These are phyloP conservation scores for Boletus rex-veris DNA, from an alignment of 768 basidiomycete genomes.

Conservation along the genomic window DNA sequence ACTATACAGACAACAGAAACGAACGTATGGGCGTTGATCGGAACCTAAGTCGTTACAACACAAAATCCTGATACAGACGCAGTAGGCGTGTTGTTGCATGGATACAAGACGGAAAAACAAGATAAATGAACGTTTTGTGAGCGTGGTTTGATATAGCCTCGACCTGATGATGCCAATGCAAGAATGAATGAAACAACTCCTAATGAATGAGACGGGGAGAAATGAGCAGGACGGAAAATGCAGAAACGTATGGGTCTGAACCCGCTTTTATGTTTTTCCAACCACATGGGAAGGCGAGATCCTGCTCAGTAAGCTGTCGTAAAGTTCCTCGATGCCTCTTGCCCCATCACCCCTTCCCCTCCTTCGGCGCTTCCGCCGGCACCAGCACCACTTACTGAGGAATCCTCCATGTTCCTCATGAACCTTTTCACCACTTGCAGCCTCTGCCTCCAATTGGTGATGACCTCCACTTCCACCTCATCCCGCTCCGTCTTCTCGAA, in stretches of 20 bases:
- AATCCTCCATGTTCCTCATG: constrained; percentile 25
- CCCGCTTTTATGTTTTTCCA: constrained; percentile 3
- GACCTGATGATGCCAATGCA: constrained; percentile 9
- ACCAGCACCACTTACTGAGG: constrained; percentile 21
- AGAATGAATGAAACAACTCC: background rate
- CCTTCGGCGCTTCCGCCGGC: constrained; percentile 11
- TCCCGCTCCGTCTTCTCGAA: constrained; percentile 73
- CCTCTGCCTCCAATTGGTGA: constrained; percentile 85
- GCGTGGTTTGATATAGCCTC: constrained; percentile 8
- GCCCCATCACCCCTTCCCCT: constrained; percentile 46
- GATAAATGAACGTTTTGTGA: constrained; percentile 4
- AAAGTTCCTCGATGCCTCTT: constrained; percentile 56
- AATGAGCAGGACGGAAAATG: background rate
- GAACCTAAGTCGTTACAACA: background rate
- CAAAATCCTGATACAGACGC: constrained; percentile 8
- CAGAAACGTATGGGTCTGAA: background rate
- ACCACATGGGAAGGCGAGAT: background rate
- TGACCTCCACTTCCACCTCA: constrained; percentile 68
- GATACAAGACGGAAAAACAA: constrained; percentile 11
- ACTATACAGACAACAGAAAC: too few relatives aligned
- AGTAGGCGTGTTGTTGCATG: constrained; percentile 3
- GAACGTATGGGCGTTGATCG: too few relatives aligned
- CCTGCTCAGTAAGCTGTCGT: constrained; percentile 44
- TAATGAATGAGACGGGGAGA: constrained; percentile 13
- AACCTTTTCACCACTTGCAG: constrained; percentile 78